Conservation (phyloP, 805 yeast species). For the Zygosaccharomyces bailii region DNA sequence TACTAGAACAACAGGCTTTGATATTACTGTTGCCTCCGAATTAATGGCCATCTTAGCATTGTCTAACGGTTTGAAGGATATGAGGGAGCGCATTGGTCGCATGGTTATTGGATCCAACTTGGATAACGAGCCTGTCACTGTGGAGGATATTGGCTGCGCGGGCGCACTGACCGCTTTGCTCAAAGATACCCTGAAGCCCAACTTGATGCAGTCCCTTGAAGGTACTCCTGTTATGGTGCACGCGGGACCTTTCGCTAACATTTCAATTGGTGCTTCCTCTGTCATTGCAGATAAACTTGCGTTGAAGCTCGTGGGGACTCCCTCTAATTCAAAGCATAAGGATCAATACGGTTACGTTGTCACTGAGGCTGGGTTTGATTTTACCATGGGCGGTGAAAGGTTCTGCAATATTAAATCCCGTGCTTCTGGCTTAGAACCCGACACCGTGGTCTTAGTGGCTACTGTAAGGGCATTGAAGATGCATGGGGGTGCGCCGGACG, state of each 20-base stretch:
- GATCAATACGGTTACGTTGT: constrained; percentile 76
- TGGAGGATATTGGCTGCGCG: constrained; percentile 92
- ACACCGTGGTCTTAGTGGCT: constrained; percentile 89
- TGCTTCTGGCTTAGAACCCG: constrained; percentile 82
- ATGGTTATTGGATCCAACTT: constrained; percentile 83
- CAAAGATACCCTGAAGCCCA: constrained; percentile 96
- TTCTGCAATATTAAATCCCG: constrained; percentile 95
- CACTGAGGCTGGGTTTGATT: constrained; percentile 98
- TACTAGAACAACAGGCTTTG: constrained; percentile 85
- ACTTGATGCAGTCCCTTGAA: constrained; percentile 93
- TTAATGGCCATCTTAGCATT: constrained; percentile 94
- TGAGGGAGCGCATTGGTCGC: constrained; percentile 82
- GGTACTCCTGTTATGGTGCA: constrained; percentile 97
- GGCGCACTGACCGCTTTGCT: constrained; percentile 93
- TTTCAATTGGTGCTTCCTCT: constrained; percentile 94
- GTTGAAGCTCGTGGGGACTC: constrained; percentile 77
- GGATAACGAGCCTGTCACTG: constrained; percentile 79
- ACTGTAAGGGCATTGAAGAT: constrained; percentile 95
- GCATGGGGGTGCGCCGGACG: constrained; percentile 97
- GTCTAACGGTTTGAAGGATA: constrained; percentile 70
- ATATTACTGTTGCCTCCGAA: constrained; percentile 94
- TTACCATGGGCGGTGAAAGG: constrained; percentile 99
- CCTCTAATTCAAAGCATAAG: constrained; percentile 34
- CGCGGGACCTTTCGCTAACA: constrained; percentile 98
- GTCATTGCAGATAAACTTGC: constrained; percentile 92